Base-by-base conservation (phyloP, 495 filamentous ascomycete species). In the Trypethelium eluteriae region DNA sequence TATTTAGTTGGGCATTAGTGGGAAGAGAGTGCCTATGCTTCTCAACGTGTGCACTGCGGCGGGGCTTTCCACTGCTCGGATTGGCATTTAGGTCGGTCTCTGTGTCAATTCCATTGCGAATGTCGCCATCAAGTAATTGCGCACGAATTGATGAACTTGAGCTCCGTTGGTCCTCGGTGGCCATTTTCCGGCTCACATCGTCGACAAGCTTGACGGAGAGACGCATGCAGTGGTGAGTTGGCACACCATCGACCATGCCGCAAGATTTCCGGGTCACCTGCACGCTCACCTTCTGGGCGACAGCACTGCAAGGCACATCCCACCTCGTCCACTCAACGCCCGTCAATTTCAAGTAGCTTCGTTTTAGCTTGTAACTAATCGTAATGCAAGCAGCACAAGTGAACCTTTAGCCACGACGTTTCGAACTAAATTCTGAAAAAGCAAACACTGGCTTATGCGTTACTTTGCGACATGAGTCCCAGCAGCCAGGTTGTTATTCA, bases 201-300 rank as follows among this genome's bases (percentile, higher is more conserved):
- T 59, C 36, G 53, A 59, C 53, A 59, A 32, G 53, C 53, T 59
- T 36, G 53, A 10, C 32, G 53, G 18, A 34, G 53, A 59, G 53
- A 59, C 53, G 18, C 53, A 59, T 59, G 53, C 53, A 59, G 53
- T 7, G 53, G 53, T 59, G 53, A 59, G 53, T 59, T 59, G 53
- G 53, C 53, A 59, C 18, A 59, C 53, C 49, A 35, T 59, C 53
- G 53, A 59, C 53, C 53, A 59, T 59, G 53, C 32, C 53, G 11
- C 49, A 53, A 53, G 49, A 53, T 53, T 14, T 53, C 53, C 53
- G 53, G 36, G 53, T 59, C 53, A 59, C 53, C 53, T 59, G 53
- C 53, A 59, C 53, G 11, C 18, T 7, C 25, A 59, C 53, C 25
- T 59, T 59, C 53, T 59, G 53, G 53, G 53, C 4, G 25, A 34